Percentiles rank a stretch among this genome's conserved stretches.
These are phyloP conservation scores for Candida methanosorbosa DNA, from an alignment of 805 yeast species.

Conservation along the genomic window DNA sequence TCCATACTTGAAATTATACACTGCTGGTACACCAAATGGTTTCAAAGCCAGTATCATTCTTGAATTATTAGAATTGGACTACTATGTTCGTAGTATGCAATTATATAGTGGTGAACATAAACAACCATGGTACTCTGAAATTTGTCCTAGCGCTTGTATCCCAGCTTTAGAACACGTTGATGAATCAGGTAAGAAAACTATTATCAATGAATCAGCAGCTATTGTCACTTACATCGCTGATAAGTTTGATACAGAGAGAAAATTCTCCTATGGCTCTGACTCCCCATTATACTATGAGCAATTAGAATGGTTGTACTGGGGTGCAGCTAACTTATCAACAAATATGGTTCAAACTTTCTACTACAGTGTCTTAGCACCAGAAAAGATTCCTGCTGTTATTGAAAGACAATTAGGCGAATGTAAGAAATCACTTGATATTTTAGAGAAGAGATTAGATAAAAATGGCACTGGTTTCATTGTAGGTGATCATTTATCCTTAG, in stretches of 20 bases:
- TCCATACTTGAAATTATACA: constrained; percentile 36
- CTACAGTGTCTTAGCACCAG: constrained; percentile 36
- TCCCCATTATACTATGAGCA: constrained; percentile 41
- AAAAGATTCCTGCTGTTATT: constrained; percentile 36
- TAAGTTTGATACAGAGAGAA: constrained; percentile 47
- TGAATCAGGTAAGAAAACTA: constrained; percentile 30
- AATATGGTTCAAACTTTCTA: constrained; percentile 54
- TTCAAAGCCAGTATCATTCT: constrained; percentile 30
- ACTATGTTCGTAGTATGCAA: constrained; percentile 33
- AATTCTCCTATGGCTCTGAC: constrained; percentile 31
- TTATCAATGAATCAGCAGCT: constrained; percentile 53
- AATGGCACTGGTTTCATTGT: constrained; percentile 44
- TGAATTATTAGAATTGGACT: constrained; percentile 33
- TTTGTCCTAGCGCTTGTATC: constrained; percentile 56
- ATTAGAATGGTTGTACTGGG: constrained; percentile 46
- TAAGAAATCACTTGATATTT: constrained; percentile 41
- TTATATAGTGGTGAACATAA: constrained; percentile 37
- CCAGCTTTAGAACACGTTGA: constrained; percentile 41
- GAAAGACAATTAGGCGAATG: constrained; percentile 44
- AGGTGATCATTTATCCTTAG: constrained; percentile 49
- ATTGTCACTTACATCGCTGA: constrained; percentile 52
- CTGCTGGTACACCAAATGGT: constrained; percentile 36
- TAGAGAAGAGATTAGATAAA: constrained; percentile 40
- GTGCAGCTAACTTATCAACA: constrained; percentile 53
- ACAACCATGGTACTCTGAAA: constrained; percentile 44